Evolutionary conservation across 192 early-diverging fungal genomes (phyloP).

Genomic region (Geosiphon pyriformis): DNA sequence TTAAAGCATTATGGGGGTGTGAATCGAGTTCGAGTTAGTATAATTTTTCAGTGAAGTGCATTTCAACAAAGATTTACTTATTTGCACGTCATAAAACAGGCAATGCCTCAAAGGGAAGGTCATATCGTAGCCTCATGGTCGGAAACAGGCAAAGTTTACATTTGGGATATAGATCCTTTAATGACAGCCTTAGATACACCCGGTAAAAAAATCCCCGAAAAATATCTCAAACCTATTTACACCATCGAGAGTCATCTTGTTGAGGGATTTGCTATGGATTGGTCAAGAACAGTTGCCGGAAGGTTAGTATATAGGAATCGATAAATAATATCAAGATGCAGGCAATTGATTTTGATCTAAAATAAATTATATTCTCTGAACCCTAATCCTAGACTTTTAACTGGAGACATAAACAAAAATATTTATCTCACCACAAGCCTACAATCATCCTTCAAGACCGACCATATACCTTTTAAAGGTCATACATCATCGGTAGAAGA

Average conservation of each 20-base stretch:
- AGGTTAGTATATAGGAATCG: slow-evolving; percentile 21
- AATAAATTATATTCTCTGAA: slow-evolving; percentile 7
- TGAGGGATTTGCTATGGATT: slow-evolving; percentile 97
- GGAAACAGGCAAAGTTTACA: slow-evolving; percentile 91
- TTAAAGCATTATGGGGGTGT: slow-evolving; percentile 87
- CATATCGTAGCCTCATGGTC: slow-evolving; percentile 88
- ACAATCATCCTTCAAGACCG: slow-evolving; percentile 62
- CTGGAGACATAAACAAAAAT: slow-evolving; percentile 74
- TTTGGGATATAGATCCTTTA: slow-evolving; percentile 80
- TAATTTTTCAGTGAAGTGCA: slow-evolving; percentile 16
- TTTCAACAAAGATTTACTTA: not conserved
- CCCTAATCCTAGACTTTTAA: slow-evolving; percentile 56
- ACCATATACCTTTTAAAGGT: slow-evolving; percentile 70
- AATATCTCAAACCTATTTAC: slow-evolving; percentile 66
- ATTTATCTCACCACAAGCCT: slow-evolving; percentile 81
- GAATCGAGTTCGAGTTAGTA: slow-evolving; percentile 75
- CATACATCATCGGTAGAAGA: slow-evolving; percentile 90
- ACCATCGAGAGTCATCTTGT: slow-evolving; percentile 75
- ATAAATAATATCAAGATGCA: not conserved
- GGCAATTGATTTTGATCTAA: not conserved
- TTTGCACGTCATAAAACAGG: no score
- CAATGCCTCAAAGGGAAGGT: slow-evolving; percentile 67
- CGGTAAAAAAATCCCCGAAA: slow-evolving; percentile 58
- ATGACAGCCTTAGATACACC: slow-evolving; percentile 76
- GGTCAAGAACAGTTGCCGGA: slow-evolving; percentile 65